Conservation (phyloP, 495 filamentous ascomycete genomes). For the Xylaria cubensis region DNA sequence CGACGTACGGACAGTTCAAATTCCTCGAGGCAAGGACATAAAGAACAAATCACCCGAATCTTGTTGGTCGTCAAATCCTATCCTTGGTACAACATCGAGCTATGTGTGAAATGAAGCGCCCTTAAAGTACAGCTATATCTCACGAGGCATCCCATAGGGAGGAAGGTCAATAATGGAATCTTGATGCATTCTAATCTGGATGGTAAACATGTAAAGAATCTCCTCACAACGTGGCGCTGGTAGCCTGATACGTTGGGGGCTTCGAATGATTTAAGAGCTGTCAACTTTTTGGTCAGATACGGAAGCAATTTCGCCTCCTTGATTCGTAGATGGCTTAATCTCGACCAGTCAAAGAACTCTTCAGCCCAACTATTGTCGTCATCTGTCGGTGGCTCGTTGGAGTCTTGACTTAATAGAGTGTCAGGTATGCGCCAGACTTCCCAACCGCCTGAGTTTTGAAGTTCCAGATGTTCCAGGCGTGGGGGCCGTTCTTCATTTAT, state of each 20-base stretch:
- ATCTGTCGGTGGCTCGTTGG: not conserved
- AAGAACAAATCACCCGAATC: not conserved
- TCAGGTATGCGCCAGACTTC: not conserved
- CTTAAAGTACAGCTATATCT: not conserved
- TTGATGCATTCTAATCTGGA: not conserved
- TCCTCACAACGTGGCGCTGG: not conserved
- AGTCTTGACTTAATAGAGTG: not conserved
- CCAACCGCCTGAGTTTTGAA: not conserved
- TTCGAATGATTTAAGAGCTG: not conserved
- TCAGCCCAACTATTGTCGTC: not conserved
- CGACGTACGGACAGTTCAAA: not conserved
- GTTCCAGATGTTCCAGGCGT: not conserved
- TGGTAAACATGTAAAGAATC: not conserved
- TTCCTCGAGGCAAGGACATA: not conserved
- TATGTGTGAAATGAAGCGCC: constrained; percentile 3
- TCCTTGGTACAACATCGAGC: not conserved
- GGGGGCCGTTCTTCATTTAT: not conserved
- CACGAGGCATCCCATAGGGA: not conserved
- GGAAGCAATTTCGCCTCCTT: not conserved
- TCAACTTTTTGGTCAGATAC: not conserved
- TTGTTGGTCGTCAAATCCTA: not conserved
- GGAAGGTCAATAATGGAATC: not conserved
- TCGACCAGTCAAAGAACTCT: not conserved
- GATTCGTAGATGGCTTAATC: not conserved
- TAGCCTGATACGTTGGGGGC: not conserved